Conservation (phyloP, 805 yeast species). For the Spathaspora sp. region DNA sequence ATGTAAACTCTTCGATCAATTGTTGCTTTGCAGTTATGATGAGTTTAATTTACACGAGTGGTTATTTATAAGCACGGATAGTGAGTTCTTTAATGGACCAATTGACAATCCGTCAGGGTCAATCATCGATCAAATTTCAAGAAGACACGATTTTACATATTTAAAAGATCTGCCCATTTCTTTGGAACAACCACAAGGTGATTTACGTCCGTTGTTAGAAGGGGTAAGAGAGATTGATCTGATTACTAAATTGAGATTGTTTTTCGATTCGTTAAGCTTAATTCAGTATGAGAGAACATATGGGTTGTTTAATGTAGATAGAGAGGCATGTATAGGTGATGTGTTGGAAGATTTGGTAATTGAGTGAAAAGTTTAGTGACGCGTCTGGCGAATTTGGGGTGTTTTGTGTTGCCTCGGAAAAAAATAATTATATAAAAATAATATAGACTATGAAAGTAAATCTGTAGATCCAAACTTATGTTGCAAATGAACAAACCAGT, state of each 20-base stretch:
- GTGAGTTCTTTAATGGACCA: slow-evolving; percentile 20
- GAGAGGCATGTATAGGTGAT: slow-evolving; percentile 50
- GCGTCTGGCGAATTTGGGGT: background rate
- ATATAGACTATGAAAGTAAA: background rate
- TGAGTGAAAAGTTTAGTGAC: background rate
- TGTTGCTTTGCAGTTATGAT: slow-evolving; percentile 65
- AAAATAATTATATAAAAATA: background rate
- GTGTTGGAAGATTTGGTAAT: slow-evolving; percentile 44
- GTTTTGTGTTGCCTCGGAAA: background rate
- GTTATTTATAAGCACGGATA: slow-evolving; percentile 74
- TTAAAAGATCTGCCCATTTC: slow-evolving; percentile 35
- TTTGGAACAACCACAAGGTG: slow-evolving; percentile 28
- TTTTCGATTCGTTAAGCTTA: slow-evolving; percentile 64
- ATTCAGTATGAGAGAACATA: slow-evolving; percentile 65
- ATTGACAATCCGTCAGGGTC: slow-evolving; percentile 6
- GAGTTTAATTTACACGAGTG: slow-evolving; percentile 78
- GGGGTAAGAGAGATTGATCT: slow-evolving; percentile 38
- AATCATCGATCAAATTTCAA: slow-evolving; percentile 48
- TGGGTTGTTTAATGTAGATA: slow-evolving; percentile 35
- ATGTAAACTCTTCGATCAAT: slow-evolving; percentile 74
- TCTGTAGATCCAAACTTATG: background rate
- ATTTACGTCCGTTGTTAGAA: slow-evolving; percentile 41
- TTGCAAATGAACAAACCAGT: background rate
- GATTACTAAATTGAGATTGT: slow-evolving; percentile 51
- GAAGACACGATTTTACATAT: slow-evolving; percentile 24